Evolutionary conservation across 306 rosid species (phyloP).

Genomic region (Cicer bijugum): DNA sequence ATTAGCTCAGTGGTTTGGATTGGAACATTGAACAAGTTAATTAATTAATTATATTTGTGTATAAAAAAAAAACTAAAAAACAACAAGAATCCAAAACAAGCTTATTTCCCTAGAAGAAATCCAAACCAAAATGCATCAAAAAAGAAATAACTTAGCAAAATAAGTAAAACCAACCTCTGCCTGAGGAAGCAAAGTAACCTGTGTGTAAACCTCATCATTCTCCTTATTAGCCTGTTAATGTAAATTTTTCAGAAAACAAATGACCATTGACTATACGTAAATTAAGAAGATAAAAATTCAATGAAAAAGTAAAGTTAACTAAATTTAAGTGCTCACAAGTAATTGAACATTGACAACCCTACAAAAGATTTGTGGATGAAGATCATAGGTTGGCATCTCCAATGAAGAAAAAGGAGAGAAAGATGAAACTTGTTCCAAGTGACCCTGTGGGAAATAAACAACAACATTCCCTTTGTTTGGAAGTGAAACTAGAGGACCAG

Average conservation of each 20-base stretch:
- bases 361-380: slow-evolving; percentile 88
- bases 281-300: slow-evolving; percentile 32
- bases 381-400: slow-evolving; percentile 75
- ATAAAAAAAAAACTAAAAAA: no score
- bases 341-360: slow-evolving; percentile 81
- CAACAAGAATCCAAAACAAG: background rate
- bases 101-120: slow-evolving; percentile 14
- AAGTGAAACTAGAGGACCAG: slow-evolving; percentile 91
- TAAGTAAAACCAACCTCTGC: slow-evolving; percentile 66
- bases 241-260: slow-evolving; percentile 9
- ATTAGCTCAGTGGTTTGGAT: no score
- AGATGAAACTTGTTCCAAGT: slow-evolving; percentile 76
- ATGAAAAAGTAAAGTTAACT: slow-evolving; percentile 5
- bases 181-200: slow-evolving; percentile 80
- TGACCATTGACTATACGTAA: slow-evolving; percentile 1
- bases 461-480: slow-evolving; percentile 94
- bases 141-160: slow-evolving; percentile 24
- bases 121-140: slow-evolving; percentile 30
- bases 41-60: no score
- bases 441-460: slow-evolving; percentile 93
- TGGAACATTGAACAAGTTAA: no score
- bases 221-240: slow-evolving; percentile 84
- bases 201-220: slow-evolving; percentile 95
- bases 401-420: slow-evolving; percentile 71
- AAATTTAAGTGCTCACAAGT: slow-evolving; percentile 64